Conservation (phyloP, 345 rosid species). For the Corchorus capsularis region DNA sequence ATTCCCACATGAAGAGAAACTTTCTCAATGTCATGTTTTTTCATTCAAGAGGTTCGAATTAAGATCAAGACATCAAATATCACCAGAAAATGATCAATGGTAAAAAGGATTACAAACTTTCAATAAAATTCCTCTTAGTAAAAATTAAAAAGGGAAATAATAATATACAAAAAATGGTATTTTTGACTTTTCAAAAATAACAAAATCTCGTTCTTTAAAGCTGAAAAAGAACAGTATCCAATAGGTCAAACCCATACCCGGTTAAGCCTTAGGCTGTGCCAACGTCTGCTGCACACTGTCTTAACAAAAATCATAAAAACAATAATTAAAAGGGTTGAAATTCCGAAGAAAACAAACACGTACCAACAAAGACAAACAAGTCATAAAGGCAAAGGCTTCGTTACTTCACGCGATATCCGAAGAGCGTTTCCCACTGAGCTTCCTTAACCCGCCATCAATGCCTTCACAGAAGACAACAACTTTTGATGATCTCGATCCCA, state of each 20-base stretch:
- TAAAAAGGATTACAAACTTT: no score
- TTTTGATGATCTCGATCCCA: conserved; percentile 3
- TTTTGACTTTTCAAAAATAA: neutral
- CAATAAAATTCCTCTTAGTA: no score
- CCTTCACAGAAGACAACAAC: neutral
- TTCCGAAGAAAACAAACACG: conserved; percentile 15
- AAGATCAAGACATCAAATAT: no score
- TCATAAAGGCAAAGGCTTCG: neutral
- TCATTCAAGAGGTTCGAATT: no score
- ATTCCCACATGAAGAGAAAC: no score
- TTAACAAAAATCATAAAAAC: neutral
- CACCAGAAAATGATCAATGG: no score
- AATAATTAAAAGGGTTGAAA: conserved; percentile 17
- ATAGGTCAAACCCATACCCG: conserved; percentile 7
- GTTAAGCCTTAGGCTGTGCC: neutral
- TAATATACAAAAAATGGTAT: neutral
- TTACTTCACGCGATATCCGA: neutral
- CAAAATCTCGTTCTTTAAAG: neutral
- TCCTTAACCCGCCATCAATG: conserved; percentile 19
- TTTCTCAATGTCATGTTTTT: no score
- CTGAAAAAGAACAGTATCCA: neutral
- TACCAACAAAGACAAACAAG: neutral
- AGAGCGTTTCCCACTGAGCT: neutral
- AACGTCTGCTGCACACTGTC: neutral
- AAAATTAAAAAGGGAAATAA: no score